Evolutionary conservation across 2,329 filamentous ascomycete genomes (phyloP), one percentile per base, ranked within the genome.

Genomic region (Pyricularia sp.): DNA sequence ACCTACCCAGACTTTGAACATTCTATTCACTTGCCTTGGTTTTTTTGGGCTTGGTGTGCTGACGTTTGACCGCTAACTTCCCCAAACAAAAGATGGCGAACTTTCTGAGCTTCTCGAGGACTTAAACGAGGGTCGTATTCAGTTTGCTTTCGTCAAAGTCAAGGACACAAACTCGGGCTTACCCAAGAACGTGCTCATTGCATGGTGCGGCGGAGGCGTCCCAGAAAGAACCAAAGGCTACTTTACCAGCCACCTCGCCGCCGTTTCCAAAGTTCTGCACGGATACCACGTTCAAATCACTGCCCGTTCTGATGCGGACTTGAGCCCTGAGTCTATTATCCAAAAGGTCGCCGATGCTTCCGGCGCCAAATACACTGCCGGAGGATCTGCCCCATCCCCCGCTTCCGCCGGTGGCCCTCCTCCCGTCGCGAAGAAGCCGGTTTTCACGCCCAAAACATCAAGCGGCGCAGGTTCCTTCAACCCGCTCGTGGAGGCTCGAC

Each of bases 161-260:
- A 97, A 94, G 79, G 95, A 99, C 77, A 92, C 93, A 69, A 99
- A 99, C 79, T 92, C 91, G 2, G 83, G 82, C 26, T 87, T 99
- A 20, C 93, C 94, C 66, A 99, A 99, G 83, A 92, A 90, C 78
- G 92, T 97, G 70, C 85, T 99, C 73, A 93, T 99, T 77, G 94
- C 92, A 73, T 99, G 95, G 91, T 99, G 95, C 79, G 95, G 95
- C 73, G 94, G 96, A 77, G 95, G 95, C 74, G 95, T 99, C 20
- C 95, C 95, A n/a, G 95, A 99, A 81, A 86, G 94, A 75, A 98
- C 94, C 71, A 99, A 98, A 81, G 95, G 95, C 72, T 98, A 98
- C 81, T 99, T 99, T 78, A 97, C 93, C 73, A 97, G 93, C 81
- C 94, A 99, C 80, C 83, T 95, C 65, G 90, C 91, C 70, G 90